Evolutionary conservation across 768 basidiomycete species (phyloP).

Genomic region (Tubosaeta sp.): DNA sequence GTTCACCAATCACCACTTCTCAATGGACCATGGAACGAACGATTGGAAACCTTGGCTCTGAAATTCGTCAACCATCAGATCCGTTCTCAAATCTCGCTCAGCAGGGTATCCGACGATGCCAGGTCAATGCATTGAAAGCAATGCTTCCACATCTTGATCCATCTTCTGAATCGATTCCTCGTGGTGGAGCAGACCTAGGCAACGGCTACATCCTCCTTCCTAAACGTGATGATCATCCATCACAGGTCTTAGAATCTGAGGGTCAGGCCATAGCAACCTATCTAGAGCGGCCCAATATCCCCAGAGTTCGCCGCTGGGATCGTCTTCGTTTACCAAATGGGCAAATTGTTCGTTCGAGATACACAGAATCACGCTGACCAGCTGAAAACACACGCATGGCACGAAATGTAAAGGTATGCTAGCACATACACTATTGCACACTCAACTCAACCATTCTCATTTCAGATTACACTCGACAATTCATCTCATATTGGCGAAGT

Average conservation of each 20-base stretch:
- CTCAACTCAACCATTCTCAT: not conserved
- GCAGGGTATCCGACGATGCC: not conserved
- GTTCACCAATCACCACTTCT: not conserved
- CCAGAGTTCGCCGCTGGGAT: not conserved
- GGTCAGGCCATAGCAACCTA: no score
- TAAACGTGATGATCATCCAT: no score
- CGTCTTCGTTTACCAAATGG: not conserved
- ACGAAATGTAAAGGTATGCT: not conserved
- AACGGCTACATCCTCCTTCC: no score
- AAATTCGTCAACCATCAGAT: not conserved
- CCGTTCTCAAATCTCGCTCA: not conserved
- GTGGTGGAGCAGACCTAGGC: no score
- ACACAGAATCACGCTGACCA: not conserved
- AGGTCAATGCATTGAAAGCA: no score
- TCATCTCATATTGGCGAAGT: not conserved
- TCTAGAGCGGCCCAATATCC: no score
- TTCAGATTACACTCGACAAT: not conserved
- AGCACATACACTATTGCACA: not conserved
- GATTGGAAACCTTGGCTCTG: not conserved
- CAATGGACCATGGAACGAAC: not conserved
- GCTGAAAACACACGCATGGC: not conserved
- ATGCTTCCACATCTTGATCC: no score
- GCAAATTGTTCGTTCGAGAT: not conserved
- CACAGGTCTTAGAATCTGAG: no score
- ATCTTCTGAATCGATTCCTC: no score